A percentile compares a stretch with the other conserved stretches of the same genome.
These are phyloP conservation scores for Monosporascus sp. DNA, from an alignment of 2,329 filamentous ascomycete genomes.

Conservation along the genomic window DNA sequence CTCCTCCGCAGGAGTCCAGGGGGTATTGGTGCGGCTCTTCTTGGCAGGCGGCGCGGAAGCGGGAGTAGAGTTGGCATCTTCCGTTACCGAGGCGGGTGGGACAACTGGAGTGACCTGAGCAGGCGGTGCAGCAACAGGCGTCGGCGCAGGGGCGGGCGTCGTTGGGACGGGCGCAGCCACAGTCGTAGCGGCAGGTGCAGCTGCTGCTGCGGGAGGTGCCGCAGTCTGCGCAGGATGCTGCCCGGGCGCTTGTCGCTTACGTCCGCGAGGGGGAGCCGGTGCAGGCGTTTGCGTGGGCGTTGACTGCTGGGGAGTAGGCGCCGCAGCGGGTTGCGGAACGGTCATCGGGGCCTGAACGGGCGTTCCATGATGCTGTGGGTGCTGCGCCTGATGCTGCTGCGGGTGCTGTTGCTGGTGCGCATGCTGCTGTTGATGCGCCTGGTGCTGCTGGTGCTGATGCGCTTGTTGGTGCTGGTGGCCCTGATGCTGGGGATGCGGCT, in stretches of 20 bases:
- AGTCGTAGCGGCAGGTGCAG: constrained; percentile 29
- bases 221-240: constrained; percentile 24
- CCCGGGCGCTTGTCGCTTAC: constrained; percentile 27
- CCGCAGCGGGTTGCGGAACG: constrained; percentile 24
- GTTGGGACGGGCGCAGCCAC: constrained; percentile 21
- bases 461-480: constrained; percentile 20
- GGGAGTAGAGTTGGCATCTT: constrained; percentile 28
- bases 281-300: constrained; percentile 29
- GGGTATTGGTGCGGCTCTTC: constrained; percentile 97
- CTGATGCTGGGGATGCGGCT: constrained; percentile 20
- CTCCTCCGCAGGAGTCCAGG: constrained; percentile 95
- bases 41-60: constrained; percentile 58
- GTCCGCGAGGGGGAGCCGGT: constrained; percentile 27
- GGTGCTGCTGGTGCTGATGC: constrained; percentile 30
- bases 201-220: constrained; percentile 16
- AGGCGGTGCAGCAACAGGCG: constrained; percentile 24
- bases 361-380: constrained; percentile 28
- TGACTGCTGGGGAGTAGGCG: constrained; percentile 28
- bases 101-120: constrained; percentile 25
- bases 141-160: constrained; percentile 30
- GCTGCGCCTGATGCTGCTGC: constrained; percentile 20
- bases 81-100: constrained; percentile 23
- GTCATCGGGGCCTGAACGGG: constrained; percentile 31
- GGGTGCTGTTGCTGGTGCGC: constrained; percentile 27
- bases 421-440: constrained; percentile 30